phyloP scores from a whole-genome alignment of 2,329 filamentous ascomycete genomes.

The Colletotrichum tamarilloi region DNA sequence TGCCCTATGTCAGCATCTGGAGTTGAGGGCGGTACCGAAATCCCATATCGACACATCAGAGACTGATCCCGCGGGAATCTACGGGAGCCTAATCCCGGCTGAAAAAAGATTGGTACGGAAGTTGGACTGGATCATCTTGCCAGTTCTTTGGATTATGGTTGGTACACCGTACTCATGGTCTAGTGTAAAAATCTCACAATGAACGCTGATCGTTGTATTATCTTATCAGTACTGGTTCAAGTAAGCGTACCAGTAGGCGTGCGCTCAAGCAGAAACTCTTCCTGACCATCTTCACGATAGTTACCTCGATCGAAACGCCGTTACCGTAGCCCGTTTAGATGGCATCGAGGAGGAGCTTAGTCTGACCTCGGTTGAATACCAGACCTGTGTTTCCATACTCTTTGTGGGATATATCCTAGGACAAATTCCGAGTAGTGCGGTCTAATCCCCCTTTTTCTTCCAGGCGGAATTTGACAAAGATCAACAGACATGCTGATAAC shows the following conservation, averaged over 20 bases:
- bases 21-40: background rate
- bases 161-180: background rate
- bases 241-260: background rate
- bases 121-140: background rate
- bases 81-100: background rate
- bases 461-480: background rate
- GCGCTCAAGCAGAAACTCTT: background rate
- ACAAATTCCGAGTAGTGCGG: background rate
- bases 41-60: background rate
- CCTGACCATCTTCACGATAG: background rate
- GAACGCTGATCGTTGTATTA: background rate
- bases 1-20: background rate
- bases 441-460: background rate
- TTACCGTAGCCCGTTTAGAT: background rate
- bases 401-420: background rate
- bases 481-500: background rate
- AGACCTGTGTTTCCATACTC: background rate
- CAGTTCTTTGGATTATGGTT: background rate
- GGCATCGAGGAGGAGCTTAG: background rate
- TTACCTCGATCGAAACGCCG: background rate
- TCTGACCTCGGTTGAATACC: background rate
- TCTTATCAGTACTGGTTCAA: background rate
- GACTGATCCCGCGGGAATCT: background rate
- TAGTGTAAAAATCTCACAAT: background rate
- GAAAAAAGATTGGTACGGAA: background rate